Evolutionary conservation across 2,329 filamentous ascomycete genomes (phyloP).

Genomic region (Dothideomycetes sp.): DNA sequence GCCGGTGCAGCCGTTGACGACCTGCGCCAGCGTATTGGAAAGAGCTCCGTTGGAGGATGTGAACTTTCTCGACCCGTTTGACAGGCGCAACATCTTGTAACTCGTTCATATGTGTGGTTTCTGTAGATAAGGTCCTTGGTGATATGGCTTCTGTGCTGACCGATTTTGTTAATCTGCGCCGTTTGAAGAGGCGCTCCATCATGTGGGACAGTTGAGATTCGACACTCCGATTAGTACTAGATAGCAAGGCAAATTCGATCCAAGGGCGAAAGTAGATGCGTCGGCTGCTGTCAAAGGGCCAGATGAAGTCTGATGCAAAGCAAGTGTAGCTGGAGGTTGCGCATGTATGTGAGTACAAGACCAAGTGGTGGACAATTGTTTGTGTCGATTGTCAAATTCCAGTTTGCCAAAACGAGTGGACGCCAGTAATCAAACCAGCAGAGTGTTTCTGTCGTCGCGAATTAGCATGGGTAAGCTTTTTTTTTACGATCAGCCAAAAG

Average conservation of each 20-base stretch:
- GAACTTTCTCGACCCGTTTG: constrained; percentile 11
- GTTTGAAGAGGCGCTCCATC: constrained; percentile 27
- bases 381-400: constrained; percentile 2
- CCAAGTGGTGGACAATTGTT: neutral
- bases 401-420: constrained; percentile 31
- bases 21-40: neutral
- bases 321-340: neutral
- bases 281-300: constrained; percentile 20
- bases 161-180: constrained; percentile 22
- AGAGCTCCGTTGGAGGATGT: constrained; percentile 9
- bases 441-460: constrained; percentile 2
- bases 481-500: too few species aligned
- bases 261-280: neutral
- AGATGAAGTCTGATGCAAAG: neutral
- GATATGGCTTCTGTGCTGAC: constrained; percentile 12
- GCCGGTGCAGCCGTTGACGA: constrained; percentile 10
- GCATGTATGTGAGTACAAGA: neutral
- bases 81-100: constrained; percentile 9
- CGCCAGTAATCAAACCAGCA: constrained; percentile 29
- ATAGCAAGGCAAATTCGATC: constrained; percentile 5
- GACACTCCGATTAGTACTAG: constrained; percentile 8
- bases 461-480: too few species aligned
- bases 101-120: too few species aligned
- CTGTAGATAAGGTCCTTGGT: constrained; percentile 15
- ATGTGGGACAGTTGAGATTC: constrained; percentile 1